Conservation (phyloP, 1,284 basidiomycete genomes). For the Hymenochaete sp. region DNA sequence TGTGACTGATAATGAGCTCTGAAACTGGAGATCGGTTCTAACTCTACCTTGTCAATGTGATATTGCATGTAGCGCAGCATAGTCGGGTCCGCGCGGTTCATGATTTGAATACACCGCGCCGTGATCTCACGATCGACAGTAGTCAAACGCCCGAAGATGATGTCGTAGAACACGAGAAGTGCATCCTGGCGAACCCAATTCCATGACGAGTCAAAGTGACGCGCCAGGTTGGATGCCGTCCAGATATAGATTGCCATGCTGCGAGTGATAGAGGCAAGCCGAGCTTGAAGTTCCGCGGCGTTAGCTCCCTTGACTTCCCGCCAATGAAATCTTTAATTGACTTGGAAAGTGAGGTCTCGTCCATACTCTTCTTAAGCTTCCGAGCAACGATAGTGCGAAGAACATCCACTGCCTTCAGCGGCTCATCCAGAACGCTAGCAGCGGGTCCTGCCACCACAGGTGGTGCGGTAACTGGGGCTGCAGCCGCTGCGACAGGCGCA, state of each 20-base stretch:
- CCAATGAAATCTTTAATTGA: conserved; percentile 98
- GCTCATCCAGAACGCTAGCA: conserved; percentile 78
- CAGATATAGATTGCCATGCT: conserved; percentile 89
- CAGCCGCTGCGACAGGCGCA: conserved; percentile 36
- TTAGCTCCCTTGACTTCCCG: conserved; percentile 89
- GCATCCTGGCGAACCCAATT: conserved; percentile 98
- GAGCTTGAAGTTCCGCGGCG: conserved; percentile 68
- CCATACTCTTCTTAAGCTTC: conserved; percentile 92
- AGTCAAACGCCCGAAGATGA: conserved; percentile 89
- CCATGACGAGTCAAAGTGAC: conserved; percentile 97
- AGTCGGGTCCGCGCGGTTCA: conserved; percentile 92
- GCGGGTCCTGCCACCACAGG: conserved; percentile 52
- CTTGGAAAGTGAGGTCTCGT: conserved; percentile 84
- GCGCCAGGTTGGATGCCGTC: conserved; percentile 92
- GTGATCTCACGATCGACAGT: conserved; percentile 93
- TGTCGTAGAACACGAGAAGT: conserved; percentile 93
- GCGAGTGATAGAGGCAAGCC: conserved; percentile 78
- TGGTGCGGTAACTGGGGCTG: conserved; percentile 36
- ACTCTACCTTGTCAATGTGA: conserved; percentile 79
- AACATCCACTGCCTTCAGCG: conserved; percentile 87
- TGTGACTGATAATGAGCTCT: conserved; percentile 58
- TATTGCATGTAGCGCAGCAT: conserved; percentile 94
- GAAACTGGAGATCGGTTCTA: conserved; percentile 84
- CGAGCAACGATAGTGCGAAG: conserved; percentile 87
- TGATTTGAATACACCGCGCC: conserved; percentile 93